phyloP scores from a whole-genome alignment of 192 early-diverging fungal genomes.

The Coemansia sp. region DNA sequence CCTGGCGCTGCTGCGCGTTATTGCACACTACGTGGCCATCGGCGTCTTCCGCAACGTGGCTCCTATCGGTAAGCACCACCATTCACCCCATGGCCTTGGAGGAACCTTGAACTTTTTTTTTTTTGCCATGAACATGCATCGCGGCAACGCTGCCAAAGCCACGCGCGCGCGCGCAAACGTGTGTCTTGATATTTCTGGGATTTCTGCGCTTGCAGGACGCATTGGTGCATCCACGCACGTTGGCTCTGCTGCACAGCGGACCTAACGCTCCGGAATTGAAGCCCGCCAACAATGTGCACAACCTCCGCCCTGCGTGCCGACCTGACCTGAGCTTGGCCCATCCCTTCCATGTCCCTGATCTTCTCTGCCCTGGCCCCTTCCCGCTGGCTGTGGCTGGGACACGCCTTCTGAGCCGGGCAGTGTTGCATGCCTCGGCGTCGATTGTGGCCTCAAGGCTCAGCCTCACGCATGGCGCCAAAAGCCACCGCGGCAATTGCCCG shows the following conservation, averaged over 20 bases:
- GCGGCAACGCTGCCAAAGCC: conserved; percentile 1
- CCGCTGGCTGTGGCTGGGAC: neutral
- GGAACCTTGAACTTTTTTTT: neutral
- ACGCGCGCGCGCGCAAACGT: neutral
- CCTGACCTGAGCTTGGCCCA: neutral
- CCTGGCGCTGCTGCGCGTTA: conserved; percentile 46
- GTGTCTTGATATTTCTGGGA: neutral
- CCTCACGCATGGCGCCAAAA: neutral
- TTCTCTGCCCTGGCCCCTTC: neutral
- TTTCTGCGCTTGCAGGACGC: neutral
- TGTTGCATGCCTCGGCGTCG: neutral
- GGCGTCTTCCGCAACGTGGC: conserved; percentile 53
- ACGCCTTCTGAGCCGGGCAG: neutral
- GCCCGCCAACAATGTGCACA: too few relatives aligned
- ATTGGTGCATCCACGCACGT: neutral
- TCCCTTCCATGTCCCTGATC: neutral
- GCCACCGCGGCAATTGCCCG: conserved; percentile 3
- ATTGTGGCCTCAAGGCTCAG: conserved; percentile 6
- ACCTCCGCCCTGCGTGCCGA: neutral
- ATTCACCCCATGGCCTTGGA: too few relatives aligned
- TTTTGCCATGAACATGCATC: conserved; percentile 5
- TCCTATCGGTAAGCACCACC: conserved; percentile 44
- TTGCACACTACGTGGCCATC: conserved; percentile 52
- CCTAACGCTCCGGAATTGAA: too few relatives aligned
- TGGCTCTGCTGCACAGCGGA: neutral